phyloP scores from a whole-genome alignment of 495 filamentous ascomycete species.

The Antarctomyces pellizariae region DNA sequence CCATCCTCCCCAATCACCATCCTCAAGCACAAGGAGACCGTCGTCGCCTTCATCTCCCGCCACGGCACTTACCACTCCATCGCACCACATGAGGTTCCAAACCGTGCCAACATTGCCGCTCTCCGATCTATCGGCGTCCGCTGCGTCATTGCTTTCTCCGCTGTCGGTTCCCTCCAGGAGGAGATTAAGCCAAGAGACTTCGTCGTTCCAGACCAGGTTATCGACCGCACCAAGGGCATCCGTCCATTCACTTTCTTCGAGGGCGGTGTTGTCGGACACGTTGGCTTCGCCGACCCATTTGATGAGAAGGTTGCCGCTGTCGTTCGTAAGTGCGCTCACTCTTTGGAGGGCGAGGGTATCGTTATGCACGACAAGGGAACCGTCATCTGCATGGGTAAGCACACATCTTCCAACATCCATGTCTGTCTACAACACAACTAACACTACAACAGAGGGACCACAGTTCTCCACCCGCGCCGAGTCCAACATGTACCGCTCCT shows the following conservation, averaged over 20 bases:
- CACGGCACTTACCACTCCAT: conserved; percentile 76
- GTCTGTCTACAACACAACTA: conserved; percentile 1
- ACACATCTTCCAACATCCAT: not conserved
- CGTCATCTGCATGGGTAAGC: conserved; percentile 72
- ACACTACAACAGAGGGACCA: conserved; percentile 44
- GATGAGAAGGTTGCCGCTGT: conserved; percentile 52
- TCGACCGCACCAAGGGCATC: conserved; percentile 90
- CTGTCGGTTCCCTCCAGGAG: conserved; percentile 81
- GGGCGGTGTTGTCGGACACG: conserved; percentile 76
- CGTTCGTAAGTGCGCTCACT: conserved; percentile 47
- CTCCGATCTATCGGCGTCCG: conserved; percentile 74
- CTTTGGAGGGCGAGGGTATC: conserved; percentile 57
- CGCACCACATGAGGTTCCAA: conserved; percentile 78
- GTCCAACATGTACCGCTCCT: conserved; percentile 76
- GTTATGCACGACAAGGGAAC: conserved; percentile 54
- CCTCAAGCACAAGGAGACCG: conserved; percentile 56
- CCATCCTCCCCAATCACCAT: conserved; percentile 82
- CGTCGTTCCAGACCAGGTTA: conserved; percentile 84
- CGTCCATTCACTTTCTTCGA: conserved; percentile 93
- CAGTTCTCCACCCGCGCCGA: conserved; percentile 96
- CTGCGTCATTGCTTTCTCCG: conserved; percentile 78
- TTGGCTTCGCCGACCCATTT: conserved; percentile 90
- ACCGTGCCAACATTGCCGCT: conserved; percentile 86
- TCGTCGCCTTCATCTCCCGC: conserved; percentile 82
- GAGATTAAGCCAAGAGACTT: conserved; percentile 89